Conservation (phyloP, 345 rosid genomes). For the Aquilaria malaccensis region DNA sequence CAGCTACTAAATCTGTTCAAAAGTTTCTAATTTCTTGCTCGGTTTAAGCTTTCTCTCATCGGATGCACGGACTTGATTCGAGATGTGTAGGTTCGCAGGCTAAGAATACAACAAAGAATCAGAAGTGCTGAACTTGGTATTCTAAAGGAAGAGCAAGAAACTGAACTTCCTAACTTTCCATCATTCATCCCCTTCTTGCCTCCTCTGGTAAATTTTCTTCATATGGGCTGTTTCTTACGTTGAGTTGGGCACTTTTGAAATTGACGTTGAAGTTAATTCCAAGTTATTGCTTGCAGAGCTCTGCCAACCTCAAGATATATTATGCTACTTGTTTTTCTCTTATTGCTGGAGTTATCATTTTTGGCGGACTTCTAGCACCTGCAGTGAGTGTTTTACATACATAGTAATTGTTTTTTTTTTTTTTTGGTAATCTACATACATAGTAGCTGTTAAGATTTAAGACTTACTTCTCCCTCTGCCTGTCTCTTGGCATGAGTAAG, state of each 20-base stretch:
- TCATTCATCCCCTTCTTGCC: conserved; percentile 97
- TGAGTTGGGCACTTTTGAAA: neutral
- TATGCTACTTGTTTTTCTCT: conserved; percentile 87
- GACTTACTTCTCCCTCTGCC: too few relatives aligned
- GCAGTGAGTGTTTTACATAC: conserved; percentile 36
- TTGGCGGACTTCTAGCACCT: conserved; percentile 94
- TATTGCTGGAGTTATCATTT: conserved; percentile 77
- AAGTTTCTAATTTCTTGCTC: conserved; percentile 3
- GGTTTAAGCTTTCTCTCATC: conserved; percentile 2
- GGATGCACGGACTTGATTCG: neutral
- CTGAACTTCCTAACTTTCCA: conserved; percentile 85
- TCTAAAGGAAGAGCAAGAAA: conserved; percentile 45
- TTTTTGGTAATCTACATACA: neutral
- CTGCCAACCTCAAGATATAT: conserved; percentile 73
- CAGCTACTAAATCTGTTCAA: neutral
- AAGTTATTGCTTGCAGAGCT: conserved; percentile 39
- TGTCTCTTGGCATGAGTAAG: too few relatives aligned
- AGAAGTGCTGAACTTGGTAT: conserved; percentile 70
- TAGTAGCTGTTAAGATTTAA: neutral
- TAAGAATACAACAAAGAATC: conserved; percentile 88
- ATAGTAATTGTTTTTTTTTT: neutral
- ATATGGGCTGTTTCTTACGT: neutral
- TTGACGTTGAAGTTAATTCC: conserved; percentile 4
- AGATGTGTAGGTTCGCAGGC: conserved; percentile 62
- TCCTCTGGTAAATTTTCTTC: conserved; percentile 51